Conservation (phyloP, 768 basidiomycete species). For the Lentinula lateritia region DNA sequence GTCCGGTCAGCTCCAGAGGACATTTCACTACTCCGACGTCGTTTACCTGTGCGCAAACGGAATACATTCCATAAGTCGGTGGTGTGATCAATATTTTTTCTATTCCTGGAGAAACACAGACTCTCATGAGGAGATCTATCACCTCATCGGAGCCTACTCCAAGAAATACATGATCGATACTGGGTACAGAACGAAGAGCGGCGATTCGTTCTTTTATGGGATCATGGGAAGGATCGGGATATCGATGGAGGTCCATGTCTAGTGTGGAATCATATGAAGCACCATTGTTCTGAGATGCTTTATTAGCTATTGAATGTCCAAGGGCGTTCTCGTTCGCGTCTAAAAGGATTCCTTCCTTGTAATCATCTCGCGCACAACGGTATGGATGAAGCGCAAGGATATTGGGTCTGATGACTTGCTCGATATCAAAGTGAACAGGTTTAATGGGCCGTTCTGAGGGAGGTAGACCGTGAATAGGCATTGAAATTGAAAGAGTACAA, state of each 20-base stretch:
- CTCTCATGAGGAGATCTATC: slow-evolving; percentile 89
- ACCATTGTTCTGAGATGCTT: slow-evolving; percentile 16
- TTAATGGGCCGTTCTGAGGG: slow-evolving; percentile 34
- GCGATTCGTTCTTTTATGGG: slow-evolving; percentile 75
- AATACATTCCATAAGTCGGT: slow-evolving; percentile 98
- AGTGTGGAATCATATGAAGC: slow-evolving; percentile 31
- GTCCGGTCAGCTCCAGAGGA: slow-evolving; percentile 55
- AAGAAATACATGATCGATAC: slow-evolving; percentile 71
- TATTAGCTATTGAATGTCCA: slow-evolving; percentile 70
- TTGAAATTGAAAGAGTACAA: slow-evolving; percentile 15
- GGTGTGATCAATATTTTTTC: slow-evolving; percentile 89
- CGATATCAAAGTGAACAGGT: slow-evolving; percentile 82
- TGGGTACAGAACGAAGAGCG: slow-evolving; percentile 61
- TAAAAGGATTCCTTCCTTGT: slow-evolving; percentile 82
- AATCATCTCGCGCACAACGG: slow-evolving; percentile 95
- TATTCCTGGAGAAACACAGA: slow-evolving; percentile 71
- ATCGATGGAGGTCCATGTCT: slow-evolving; percentile 71
- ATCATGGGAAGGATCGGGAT: slow-evolving; percentile 89
- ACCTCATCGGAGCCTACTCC: slow-evolving; percentile 98
- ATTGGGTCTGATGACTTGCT: slow-evolving; percentile 85
- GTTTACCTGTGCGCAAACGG: slow-evolving; percentile 92
- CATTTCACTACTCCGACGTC: slow-evolving; percentile 81
- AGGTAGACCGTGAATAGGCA: slow-evolving; percentile 63
- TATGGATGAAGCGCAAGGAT: slow-evolving; percentile 90
- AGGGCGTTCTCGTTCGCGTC: slow-evolving; percentile 98